Conservation (phyloP, 73 alveolate genomes). For the Paramecium biaurelia region DNA sequence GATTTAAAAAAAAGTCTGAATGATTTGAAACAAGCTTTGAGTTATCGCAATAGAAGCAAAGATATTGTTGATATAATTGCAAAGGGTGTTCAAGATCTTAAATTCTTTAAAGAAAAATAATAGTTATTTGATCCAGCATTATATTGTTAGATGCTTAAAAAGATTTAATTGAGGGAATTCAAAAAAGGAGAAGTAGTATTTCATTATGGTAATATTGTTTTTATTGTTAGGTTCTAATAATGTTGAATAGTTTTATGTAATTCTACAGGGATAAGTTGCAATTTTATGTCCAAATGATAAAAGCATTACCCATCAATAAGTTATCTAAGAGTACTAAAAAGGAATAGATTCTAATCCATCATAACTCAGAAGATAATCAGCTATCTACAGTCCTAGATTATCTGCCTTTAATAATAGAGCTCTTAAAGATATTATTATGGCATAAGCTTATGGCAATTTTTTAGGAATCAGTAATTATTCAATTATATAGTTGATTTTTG, state of each 20-base stretch:
- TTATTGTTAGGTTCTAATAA: not conserved
- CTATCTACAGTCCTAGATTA: not conserved
- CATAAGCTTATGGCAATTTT: slow-evolving; percentile 17
- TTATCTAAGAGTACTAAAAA: not conserved
- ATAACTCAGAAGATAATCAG: not conserved
- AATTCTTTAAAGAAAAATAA: not conserved
- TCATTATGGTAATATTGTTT: slow-evolving; percentile 35
- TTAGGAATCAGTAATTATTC: slow-evolving; percentile 38
- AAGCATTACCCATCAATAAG: not conserved
- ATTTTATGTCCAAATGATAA: slow-evolving; percentile 39
- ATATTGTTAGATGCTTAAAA: not conserved
- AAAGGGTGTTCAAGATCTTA: not conserved
- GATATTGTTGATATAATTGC: not conserved
- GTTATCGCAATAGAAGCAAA: not conserved
- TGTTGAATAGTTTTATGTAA: slow-evolving; percentile 2
- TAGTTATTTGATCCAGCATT: not conserved
- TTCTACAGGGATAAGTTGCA: not conserved
- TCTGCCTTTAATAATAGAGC: not conserved
- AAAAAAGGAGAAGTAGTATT: slow-evolving; percentile 35
- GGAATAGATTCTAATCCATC: not conserved
- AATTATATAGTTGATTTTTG: slow-evolving; percentile 7
- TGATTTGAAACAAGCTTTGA: not conserved
- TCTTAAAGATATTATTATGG: not conserved
- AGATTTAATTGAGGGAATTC: not conserved
- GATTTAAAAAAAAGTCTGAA: not conserved